Evolutionary conservation across 495 filamentous ascomycete genomes (phyloP).

Genomic region (Chaetomium cochliodes): DNA sequence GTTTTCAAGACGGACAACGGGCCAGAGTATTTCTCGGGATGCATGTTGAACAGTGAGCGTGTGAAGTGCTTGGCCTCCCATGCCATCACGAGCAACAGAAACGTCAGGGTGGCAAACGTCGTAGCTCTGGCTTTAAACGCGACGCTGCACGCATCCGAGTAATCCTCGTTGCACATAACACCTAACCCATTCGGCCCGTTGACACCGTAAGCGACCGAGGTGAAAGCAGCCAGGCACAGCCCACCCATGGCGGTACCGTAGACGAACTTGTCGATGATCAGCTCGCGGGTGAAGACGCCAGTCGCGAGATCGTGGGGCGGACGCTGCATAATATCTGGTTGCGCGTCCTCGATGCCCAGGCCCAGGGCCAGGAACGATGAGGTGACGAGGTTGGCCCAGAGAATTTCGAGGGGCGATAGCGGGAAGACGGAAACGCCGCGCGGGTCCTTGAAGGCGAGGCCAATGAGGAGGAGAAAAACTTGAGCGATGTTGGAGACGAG

Average conservation of each 20-base stretch:
- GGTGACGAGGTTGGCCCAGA: constrained; percentile 77
- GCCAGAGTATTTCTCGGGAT: constrained; percentile 59
- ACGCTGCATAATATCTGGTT: constrained; percentile 68
- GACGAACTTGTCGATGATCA: constrained; percentile 69
- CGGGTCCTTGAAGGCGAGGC: constrained; percentile 67
- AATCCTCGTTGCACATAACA: constrained; percentile 59
- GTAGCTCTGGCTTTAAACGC: constrained; percentile 76
- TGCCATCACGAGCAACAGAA: constrained; percentile 66
- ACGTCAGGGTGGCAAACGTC: constrained; percentile 72
- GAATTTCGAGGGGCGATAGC: constrained; percentile 67
- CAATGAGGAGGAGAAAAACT: constrained; percentile 67
- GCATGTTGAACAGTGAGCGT: constrained; percentile 65
- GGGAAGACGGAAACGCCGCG: constrained; percentile 70
- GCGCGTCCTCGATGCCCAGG: constrained; percentile 67
- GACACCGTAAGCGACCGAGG: constrained; percentile 63
- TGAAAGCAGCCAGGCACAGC: constrained; percentile 64
- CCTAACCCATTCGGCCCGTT: constrained; percentile 65
- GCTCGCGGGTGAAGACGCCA: constrained; percentile 68
- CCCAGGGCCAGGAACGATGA: constrained; percentile 74
- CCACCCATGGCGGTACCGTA: constrained; percentile 69
- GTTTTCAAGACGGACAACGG: constrained; percentile 58
- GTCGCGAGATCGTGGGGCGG: constrained; percentile 63
- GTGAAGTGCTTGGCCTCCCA: constrained; percentile 74
- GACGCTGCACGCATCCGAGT: constrained; percentile 51
- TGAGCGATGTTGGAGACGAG: constrained; percentile 73